These are phyloP conservation scores for Hymenoscyphus scutula DNA, from an alignment of 2,329 filamentous ascomycete genomes.

Conservation along the genomic window DNA sequence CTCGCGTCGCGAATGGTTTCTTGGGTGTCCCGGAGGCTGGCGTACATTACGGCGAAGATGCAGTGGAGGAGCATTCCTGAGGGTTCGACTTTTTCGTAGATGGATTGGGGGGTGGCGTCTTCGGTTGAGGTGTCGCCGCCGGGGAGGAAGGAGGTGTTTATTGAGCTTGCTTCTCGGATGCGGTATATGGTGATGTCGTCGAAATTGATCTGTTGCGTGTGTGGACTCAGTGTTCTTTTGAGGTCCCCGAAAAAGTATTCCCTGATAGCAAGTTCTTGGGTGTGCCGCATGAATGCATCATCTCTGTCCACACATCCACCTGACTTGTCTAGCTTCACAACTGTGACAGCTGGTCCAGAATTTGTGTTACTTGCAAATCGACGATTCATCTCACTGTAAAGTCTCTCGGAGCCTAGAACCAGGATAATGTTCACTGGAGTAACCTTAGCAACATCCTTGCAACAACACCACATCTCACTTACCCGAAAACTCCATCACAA, in stretches of 20 bases:
- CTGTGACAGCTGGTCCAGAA: constrained; percentile 62
- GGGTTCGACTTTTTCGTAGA: constrained; percentile 64
- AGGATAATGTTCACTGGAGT: constrained; percentile 71
- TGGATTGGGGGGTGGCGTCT: constrained; percentile 34
- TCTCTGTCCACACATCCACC: constrained; percentile 80
- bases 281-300: constrained; percentile 68
- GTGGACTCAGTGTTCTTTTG: constrained; percentile 75
- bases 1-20: constrained; percentile 75
- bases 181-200: constrained; percentile 71
- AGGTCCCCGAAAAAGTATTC: constrained; percentile 92
- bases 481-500: constrained; percentile 68
- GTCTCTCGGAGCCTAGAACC: constrained; percentile 73
- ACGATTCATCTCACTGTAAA: constrained; percentile 71
- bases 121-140: constrained; percentile 33
- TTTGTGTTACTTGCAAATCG: constrained; percentile 60
- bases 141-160: constrained; percentile 36
- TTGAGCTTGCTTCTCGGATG: constrained; percentile 48
- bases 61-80: constrained; percentile 72
- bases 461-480: constrained; percentile 25
- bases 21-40: constrained; percentile 64
- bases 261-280: constrained; percentile 74
- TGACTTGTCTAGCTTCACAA: constrained; percentile 79
- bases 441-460: constrained; percentile 2
- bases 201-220: constrained; percentile 82
- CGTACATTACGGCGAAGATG: constrained; percentile 81